Conservation (phyloP, 1,284 basidiomycete species). For the Chondrostereum purpureum region DNA sequence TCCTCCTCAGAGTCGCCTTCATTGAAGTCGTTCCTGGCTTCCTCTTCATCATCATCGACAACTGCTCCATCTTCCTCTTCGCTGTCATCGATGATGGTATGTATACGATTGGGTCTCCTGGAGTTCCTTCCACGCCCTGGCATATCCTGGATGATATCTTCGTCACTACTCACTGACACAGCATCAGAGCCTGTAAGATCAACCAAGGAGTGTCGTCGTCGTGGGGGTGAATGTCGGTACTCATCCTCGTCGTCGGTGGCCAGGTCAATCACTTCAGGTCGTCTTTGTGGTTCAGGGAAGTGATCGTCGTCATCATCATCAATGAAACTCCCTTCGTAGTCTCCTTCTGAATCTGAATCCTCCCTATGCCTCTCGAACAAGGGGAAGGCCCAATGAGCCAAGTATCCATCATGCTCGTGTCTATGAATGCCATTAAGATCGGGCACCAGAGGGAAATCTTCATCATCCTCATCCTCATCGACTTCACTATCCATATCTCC, state of each 20-base stretch:
- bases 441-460: slow-evolving; percentile 5
- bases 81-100: neutral
- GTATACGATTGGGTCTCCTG: neutral
- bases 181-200: neutral
- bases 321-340: slow-evolving; percentile 47
- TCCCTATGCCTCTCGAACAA: slow-evolving; percentile 9
- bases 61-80: slow-evolving; percentile 13
- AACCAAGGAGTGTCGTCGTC: neutral
- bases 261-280: slow-evolving; percentile 5
- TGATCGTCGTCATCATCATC: slow-evolving; percentile 30
- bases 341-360: slow-evolving; percentile 29
- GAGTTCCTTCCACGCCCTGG: neutral
- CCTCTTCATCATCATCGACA: slow-evolving; percentile 6
- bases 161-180: neutral
- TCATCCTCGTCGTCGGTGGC: slow-evolving; percentile 1
- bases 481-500: slow-evolving; percentile 20
- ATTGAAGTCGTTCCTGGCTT: neutral
- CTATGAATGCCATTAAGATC: neutral
- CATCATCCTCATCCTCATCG: slow-evolving; percentile 23
- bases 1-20: slow-evolving; percentile 6
- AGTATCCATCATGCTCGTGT: neutral
- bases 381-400: no score
- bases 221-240: neutral
- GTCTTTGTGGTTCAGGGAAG: neutral
- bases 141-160: neutral